Percentiles rank a stretch among this genome's conserved stretches.
Conservation (phyloP, 192 early-diverging fungal species). For the Coemansia sp. region DNA sequence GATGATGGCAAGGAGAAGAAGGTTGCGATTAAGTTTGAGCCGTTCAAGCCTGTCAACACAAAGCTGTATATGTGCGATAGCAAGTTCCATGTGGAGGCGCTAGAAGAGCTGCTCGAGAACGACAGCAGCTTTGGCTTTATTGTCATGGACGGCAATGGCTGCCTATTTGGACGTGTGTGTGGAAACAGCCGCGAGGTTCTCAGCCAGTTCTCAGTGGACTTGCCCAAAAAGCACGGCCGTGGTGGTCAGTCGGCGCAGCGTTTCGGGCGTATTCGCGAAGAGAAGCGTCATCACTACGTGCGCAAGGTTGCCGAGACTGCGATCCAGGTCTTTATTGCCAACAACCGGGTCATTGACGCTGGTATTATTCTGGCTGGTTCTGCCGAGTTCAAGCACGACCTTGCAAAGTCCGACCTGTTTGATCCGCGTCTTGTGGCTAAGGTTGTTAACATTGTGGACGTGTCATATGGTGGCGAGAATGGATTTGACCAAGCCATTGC, state of each 20-base stretch:
- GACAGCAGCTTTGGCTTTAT: conserved; percentile 98
- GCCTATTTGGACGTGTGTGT: conserved; percentile 88
- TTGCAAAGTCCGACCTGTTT: conserved; percentile 92
- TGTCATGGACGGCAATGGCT: conserved; percentile 98
- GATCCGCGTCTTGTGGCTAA: conserved; percentile 86
- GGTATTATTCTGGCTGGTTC: conserved; percentile 96
- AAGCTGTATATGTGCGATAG: conserved; percentile 98
- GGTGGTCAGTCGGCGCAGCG: conserved; percentile 99
- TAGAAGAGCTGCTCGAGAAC: conserved; percentile 85
- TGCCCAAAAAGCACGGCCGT: conserved; percentile 99
- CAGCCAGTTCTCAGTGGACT: conserved; percentile 90
- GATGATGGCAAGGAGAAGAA: conserved; percentile 99
- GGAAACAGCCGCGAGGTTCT: conserved; percentile 92
- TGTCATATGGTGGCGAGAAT: conserved; percentile 98
- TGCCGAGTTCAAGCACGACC: conserved; percentile 98
- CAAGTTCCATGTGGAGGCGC: conserved; percentile 96
- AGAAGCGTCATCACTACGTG: conserved; percentile 98
- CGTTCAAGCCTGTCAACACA: conserved; percentile 99
- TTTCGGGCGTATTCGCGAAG: conserved; percentile 98
- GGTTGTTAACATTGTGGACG: conserved; percentile 92
- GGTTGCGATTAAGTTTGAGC: conserved; percentile 98
- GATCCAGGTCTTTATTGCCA: conserved; percentile 92
- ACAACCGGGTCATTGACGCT: conserved; percentile 65
- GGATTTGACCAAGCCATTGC: conserved; percentile 98
- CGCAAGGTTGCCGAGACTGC: conserved; percentile 96